Evolutionary conservation across 2,329 filamentous ascomycete species (phyloP).

Genomic region (Talaromyces albobiverticillius): DNA sequence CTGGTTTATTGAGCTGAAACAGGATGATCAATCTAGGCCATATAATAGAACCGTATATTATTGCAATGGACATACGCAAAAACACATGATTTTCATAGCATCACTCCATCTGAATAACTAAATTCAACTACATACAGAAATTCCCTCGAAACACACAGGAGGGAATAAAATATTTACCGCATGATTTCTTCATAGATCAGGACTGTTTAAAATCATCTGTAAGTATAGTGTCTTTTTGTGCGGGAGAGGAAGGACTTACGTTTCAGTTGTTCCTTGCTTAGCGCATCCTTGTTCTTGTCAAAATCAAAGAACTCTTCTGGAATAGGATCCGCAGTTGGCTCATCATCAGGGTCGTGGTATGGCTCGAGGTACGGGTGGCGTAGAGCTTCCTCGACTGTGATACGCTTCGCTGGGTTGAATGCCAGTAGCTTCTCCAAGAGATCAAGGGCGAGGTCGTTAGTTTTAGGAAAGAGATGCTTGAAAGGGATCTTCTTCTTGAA

Average conservation of each 20-base stretch:
- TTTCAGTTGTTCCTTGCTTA: conserved; percentile 98
- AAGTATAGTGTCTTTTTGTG: conserved; percentile 7
- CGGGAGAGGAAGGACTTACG: conserved; percentile 47
- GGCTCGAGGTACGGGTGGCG: conserved; percentile 98
- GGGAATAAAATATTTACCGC: conserved; percentile 47
- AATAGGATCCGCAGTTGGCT: conserved; percentile 93
- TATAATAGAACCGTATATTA: no score
- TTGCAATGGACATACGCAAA: no score
- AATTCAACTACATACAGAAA: background rate
- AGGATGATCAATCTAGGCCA: no score
- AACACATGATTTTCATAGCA: background rate
- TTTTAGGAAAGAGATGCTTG: conserved; percentile 96
- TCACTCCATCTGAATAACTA: background rate
- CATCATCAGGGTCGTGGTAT: conserved; percentile 97
- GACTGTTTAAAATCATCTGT: conserved; percentile 39
- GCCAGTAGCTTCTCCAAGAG: conserved; percentile 92
- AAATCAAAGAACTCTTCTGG: conserved; percentile 99
- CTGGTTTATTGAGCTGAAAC: no score
- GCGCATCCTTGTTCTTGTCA: conserved; percentile 98
- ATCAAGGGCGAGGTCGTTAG: conserved; percentile 93
- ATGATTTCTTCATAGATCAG: conserved; percentile 98
- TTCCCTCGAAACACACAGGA: background rate
- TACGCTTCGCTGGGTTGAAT: conserved; percentile 98
- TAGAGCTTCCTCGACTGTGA: conserved; percentile 94
- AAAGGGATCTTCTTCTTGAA: conserved; percentile 99